phyloP scores from a whole-genome alignment of 805 yeast species.

The Ogataea methylovora region DNA sequence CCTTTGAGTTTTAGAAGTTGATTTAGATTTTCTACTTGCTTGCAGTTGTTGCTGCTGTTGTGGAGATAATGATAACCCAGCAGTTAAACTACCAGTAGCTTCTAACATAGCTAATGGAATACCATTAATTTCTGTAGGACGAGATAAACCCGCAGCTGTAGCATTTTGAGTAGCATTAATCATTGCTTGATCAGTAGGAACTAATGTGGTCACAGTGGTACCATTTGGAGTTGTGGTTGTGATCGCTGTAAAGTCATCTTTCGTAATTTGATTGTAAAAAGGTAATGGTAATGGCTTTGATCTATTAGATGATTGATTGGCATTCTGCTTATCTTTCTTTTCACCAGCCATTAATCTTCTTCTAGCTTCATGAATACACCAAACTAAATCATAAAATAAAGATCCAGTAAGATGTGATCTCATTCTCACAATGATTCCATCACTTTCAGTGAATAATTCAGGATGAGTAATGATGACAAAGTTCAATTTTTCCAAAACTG shows the following conservation, averaged over 20 bases:
- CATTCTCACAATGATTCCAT: constrained; percentile 80
- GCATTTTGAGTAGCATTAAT: constrained; percentile 50
- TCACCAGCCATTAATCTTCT: constrained; percentile 45
- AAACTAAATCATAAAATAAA: constrained; percentile 81
- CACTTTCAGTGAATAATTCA: constrained; percentile 62
- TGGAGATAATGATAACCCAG: neutral
- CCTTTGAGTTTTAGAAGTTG: constrained; percentile 2
- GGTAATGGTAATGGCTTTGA: constrained; percentile 57
- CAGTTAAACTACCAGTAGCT: constrained; percentile 62
- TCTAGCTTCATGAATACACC: constrained; percentile 93
- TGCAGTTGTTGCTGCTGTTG: neutral
- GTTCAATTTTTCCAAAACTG: constrained; percentile 81
- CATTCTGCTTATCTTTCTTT: constrained; percentile 10
- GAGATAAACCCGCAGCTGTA: constrained; percentile 49
- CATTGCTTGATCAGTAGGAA: constrained; percentile 78
- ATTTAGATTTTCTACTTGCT: too few species aligned
- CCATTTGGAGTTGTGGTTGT: constrained; percentile 89
- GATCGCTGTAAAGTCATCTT: constrained; percentile 79
- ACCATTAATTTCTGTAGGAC: constrained; percentile 32
- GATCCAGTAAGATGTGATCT: constrained; percentile 90
- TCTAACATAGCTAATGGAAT: constrained; percentile 50
- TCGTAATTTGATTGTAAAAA: constrained; percentile 82
- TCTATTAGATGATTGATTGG: constrained; percentile 2
- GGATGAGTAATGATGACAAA: constrained; percentile 85
- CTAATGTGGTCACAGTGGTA: constrained; percentile 81